These are phyloP conservation scores for Candida loeiensis DNA, from an alignment of 805 yeast species.

Conservation along the genomic window DNA sequence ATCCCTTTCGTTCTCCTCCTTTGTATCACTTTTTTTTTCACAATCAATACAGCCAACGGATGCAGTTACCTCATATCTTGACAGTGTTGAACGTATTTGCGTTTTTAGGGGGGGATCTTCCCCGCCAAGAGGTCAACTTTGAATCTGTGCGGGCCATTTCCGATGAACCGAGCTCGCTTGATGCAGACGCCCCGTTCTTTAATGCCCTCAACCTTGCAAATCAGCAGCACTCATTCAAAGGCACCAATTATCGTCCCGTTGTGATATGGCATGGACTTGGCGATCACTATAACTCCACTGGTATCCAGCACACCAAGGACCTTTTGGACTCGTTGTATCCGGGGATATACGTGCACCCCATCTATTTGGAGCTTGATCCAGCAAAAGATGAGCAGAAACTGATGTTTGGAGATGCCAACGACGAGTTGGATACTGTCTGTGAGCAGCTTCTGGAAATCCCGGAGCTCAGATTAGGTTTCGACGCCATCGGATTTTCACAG, in stretches of 20 bases:
- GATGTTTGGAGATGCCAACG: conserved; percentile 56
- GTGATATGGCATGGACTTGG: conserved; percentile 88
- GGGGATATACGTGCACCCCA: conserved; percentile 48
- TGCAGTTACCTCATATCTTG: conserved; percentile 9
- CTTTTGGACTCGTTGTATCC: conserved; percentile 47
- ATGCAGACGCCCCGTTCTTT: neutral
- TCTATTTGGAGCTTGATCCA: conserved; percentile 48
- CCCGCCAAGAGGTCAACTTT: neutral
- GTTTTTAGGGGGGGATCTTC: conserved; percentile 8
- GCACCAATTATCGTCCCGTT: conserved; percentile 38
- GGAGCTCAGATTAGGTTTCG: conserved; percentile 54
- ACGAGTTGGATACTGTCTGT: conserved; percentile 55
- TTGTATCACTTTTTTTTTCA: neutral
- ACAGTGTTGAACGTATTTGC: conserved; percentile 10
- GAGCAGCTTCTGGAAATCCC: conserved; percentile 45
- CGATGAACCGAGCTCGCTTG: neutral
- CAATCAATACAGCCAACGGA: neutral
- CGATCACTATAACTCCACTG: conserved; percentile 61
- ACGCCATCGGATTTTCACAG: conserved; percentile 77
- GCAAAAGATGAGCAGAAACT: conserved; percentile 52
- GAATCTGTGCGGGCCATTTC: neutral
- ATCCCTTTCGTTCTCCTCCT: neutral
- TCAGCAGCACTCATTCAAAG: neutral
- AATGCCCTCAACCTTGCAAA: neutral
- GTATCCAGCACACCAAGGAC: conserved; percentile 47